Evolutionary conservation across 169 alveolate species (phyloP), one percentile per base, ranked within the genome.

Genomic region (Cryptosporidium sp.): DNA sequence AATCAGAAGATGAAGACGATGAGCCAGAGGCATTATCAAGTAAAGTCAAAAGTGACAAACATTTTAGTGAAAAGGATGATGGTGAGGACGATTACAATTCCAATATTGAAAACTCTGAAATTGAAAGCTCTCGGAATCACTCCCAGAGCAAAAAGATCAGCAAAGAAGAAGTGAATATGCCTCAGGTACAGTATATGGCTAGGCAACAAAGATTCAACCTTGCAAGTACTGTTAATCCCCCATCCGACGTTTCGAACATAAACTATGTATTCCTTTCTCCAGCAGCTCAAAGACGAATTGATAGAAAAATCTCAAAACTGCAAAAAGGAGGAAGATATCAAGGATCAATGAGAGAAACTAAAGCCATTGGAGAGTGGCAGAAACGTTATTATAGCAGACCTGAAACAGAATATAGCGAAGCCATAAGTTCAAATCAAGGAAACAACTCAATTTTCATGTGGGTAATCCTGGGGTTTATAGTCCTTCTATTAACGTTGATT

Each of bases 281-380:
- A 1, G 62, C 73, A 9, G 80, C 62, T 10, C 89, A 80, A 39
- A 80, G 67, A 65, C 42, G 31, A 12, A 80, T 80, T 48, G 89
- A 80, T 37, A 80, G n/a, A n/a, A 80, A 80, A 48, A 80, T 80
- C 31, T 33, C 56, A 4, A 61, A 23, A 31, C 75, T 80, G 21
- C 72, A 67, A 58, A 80, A 31, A 14, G 51, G 51, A 5, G 89
- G 89, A n/a, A 33, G 33, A n/a, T 33, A 35, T 9, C 89, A 80
- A 10, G 89, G 89, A 14, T 80, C 89, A 12, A 80, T 65, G 75
- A 60, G 21, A 14, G 89, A 80, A 65, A 80, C 89, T 26, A 80
- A 31, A 26, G 80, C 89, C 7, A 39, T 80, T 29, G 89, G 89
- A 9, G 89, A 80, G 18, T 80, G 89, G 89, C 89, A 65, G 29